These are phyloP conservation scores for Zygosaccharomyces bailii DNA, from an alignment of 805 yeast species.

Conservation along the genomic window DNA sequence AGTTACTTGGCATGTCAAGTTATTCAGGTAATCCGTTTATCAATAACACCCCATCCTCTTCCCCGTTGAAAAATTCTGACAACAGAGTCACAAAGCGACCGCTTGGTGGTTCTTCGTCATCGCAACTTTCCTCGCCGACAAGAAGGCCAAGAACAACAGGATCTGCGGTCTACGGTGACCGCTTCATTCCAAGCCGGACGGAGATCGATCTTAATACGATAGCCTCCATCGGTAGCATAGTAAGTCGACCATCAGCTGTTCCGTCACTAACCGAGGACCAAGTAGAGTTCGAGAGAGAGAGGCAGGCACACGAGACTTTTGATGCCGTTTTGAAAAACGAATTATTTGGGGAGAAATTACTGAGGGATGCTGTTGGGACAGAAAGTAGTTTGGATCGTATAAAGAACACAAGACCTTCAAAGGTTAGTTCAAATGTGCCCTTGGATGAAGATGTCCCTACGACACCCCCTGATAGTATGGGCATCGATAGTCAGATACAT, in stretches of 20 bases:
- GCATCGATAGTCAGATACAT: constrained; percentile 12
- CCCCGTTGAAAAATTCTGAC: constrained; percentile 30
- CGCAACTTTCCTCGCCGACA: constrained; percentile 31
- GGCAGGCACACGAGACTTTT: constrained; percentile 84
- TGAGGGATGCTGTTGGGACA: constrained; percentile 38
- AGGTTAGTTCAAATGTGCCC: constrained; percentile 13
- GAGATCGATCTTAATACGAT: constrained; percentile 90
- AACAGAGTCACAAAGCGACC: constrained; percentile 23
- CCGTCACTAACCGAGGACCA: constrained; percentile 44
- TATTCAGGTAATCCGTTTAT: constrained; percentile 31
- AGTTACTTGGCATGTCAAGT: constrained; percentile 14
- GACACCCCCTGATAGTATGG: constrained; percentile 13
- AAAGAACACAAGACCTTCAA: constrained; percentile 33
- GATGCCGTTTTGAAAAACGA: constrained; percentile 84
- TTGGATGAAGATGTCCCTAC: constrained; percentile 10
- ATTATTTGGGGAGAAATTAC: constrained; percentile 82
- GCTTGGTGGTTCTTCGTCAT: constrained; percentile 24
- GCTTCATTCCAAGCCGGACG: constrained; percentile 83
- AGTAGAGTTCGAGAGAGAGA: constrained; percentile 62
- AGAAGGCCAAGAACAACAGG: constrained; percentile 34
- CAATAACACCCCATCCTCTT: constrained; percentile 34
- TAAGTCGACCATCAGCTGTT: constrained; percentile 27
- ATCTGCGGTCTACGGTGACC: constrained; percentile 59
- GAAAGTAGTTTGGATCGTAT: constrained; percentile 36
- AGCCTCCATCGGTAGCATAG: constrained; percentile 40